Conservation (phyloP, 306 rosid species). For the Prunus mongolica region DNA sequence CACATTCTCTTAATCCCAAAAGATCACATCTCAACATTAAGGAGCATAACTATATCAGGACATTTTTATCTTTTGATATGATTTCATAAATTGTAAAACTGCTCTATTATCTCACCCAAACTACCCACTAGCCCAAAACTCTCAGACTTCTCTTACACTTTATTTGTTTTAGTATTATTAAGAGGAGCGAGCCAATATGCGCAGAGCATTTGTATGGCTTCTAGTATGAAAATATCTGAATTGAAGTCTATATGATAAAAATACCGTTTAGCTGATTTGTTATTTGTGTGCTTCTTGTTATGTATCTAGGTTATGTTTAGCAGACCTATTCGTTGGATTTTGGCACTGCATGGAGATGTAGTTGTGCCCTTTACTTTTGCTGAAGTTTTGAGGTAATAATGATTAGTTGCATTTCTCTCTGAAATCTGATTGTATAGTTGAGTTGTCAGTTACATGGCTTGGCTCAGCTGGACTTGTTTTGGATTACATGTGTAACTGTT, state of each 20-base stretch:
- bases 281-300: conserved; percentile 21
- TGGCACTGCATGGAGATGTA: conserved; percentile 80
- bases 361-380: conserved; percentile 82
- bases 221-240: not conserved
- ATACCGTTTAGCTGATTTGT: not conserved
- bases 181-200: not conserved
- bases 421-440: not conserved
- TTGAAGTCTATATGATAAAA: not conserved
- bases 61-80: not conserved
- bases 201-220: not conserved
- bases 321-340: conserved; percentile 93
- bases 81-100: not conserved
- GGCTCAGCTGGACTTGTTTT: not conserved
- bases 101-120: not conserved
- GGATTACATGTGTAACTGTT: not conserved
- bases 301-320: conserved; percentile 73
- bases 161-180: not conserved
- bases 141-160: not conserved
- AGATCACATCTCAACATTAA: not conserved
- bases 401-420: not conserved
- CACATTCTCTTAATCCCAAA: not conserved
- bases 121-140: not conserved
- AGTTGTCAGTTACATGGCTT: not conserved
- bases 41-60: not conserved
- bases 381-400: conserved; percentile 69